Evolutionary conservation across 352 stramenopile genomes (phyloP).

Genomic region (Thraustochytrium sp.): DNA sequence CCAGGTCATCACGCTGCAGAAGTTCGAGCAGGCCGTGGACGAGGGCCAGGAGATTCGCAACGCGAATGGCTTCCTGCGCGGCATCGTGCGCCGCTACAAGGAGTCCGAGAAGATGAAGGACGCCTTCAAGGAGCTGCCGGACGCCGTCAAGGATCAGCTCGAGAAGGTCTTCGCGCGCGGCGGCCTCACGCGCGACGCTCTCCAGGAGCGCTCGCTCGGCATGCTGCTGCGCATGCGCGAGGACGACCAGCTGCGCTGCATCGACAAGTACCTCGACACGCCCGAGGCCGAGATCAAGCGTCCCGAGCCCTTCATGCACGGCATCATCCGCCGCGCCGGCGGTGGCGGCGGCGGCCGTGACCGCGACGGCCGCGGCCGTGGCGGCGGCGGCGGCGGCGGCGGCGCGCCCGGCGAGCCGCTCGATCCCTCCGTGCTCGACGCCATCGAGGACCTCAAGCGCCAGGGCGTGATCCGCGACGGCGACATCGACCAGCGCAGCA

Average conservation of each 20-base stretch:
- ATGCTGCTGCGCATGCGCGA: background rate
- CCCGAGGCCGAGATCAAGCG: background rate
- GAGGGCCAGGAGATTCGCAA: conserved; percentile 27
- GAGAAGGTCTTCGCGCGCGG: conserved; percentile 12
- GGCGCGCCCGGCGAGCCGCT: background rate
- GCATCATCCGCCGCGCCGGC: conserved; percentile 12
- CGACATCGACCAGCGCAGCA: conserved; percentile 28
- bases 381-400: background rate
- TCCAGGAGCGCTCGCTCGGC: background rate
- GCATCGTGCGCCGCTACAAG: conserved; percentile 12
- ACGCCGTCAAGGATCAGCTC: background rate
- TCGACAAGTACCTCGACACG: conserved; percentile 20
- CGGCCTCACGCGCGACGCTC: background rate
- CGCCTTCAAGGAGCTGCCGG: background rate
- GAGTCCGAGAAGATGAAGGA: conserved; percentile 18
- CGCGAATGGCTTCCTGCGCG: background rate
- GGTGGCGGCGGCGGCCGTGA: background rate
- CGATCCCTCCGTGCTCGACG: background rate
- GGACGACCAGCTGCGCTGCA: background rate
- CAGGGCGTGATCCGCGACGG: background rate
- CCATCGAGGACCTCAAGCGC: background rate
- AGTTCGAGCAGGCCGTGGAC: conserved; percentile 23
- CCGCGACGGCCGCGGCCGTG: background rate
- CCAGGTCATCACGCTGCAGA: background rate
- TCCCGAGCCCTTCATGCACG: conserved; percentile 22